A percentile compares a stretch with the other conserved stretches of the same genome.
phyloP scores from a whole-genome alignment of 2,329 filamentous ascomycete genomes.

The Xylaria sp. region DNA sequence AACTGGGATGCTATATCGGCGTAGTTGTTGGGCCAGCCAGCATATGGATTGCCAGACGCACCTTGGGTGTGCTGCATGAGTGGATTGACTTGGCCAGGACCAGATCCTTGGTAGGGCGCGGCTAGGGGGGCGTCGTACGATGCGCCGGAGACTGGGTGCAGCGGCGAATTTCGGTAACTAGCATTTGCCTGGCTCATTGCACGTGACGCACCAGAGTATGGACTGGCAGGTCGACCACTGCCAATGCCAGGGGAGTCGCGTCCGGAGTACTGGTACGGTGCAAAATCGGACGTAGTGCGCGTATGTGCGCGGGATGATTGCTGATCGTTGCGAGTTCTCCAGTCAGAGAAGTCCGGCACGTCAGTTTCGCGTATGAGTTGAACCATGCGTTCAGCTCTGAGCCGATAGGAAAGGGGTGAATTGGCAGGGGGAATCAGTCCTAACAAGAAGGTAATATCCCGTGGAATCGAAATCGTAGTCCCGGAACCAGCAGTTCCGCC shows the following conservation, averaged over 20 bases:
- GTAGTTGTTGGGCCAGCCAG: conserved; percentile 25
- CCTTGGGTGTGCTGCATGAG: conserved; percentile 20
- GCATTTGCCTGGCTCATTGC: conserved; percentile 37
- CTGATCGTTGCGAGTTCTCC: conserved; percentile 41
- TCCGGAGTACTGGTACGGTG: conserved; percentile 25
- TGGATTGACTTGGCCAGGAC: conserved; percentile 26
- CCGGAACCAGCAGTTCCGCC: conserved; percentile 32
- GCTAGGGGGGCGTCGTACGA: conserved; percentile 38
- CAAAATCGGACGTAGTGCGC: conserved; percentile 40
- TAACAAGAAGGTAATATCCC: conserved; percentile 59
- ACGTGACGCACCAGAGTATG: conserved; percentile 38
- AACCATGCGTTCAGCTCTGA: conserved; percentile 67
- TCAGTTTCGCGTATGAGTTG: conserved; percentile 63
- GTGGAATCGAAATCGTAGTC: conserved; percentile 62
- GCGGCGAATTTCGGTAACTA: conserved; percentile 48
- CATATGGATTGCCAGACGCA: conserved; percentile 19
- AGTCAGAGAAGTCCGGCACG: conserved; percentile 56
- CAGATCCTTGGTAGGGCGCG: conserved; percentile 29
- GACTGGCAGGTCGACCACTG: conserved; percentile 41
- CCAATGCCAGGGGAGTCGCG: conserved; percentile 27
- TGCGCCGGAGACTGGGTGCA: conserved; percentile 44
- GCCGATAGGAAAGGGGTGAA: conserved; percentile 64
- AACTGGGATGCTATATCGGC: conserved; percentile 15
- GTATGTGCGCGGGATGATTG: conserved; percentile 32
- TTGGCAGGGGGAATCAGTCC: conserved; percentile 70